phyloP scores from a whole-genome alignment of 352 stramenopile species.

The Pythium aquatile region DNA sequence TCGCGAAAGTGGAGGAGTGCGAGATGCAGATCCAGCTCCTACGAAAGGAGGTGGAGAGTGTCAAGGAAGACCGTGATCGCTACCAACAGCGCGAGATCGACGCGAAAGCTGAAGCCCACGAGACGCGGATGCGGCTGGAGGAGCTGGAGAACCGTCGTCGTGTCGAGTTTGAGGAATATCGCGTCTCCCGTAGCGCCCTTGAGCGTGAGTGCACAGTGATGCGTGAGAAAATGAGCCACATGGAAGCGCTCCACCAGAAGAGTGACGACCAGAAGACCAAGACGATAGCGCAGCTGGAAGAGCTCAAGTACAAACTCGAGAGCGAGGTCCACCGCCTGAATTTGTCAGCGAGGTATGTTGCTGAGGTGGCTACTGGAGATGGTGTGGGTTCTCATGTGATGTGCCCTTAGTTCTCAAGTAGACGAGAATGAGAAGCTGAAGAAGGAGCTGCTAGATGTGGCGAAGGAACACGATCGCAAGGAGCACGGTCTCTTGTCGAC shows the following conservation, averaged over 20 bases:
- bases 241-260: conserved; percentile 43
- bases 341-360: conserved; percentile 38
- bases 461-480: conserved; percentile 44
- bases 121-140: conserved; percentile 65
- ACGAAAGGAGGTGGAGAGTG: conserved; percentile 40
- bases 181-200: conserved; percentile 37
- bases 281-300: conserved; percentile 55
- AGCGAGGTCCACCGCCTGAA: conserved; percentile 47
- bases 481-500: conserved; percentile 35
- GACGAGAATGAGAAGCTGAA: conserved; percentile 54
- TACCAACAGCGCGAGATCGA: conserved; percentile 63
- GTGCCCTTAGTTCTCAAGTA: conserved; percentile 35
- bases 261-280: conserved; percentile 53
- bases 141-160: conserved; percentile 60
- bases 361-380: neutral
- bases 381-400: neutral
- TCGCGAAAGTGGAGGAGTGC: conserved; percentile 50
- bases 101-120: conserved; percentile 51
- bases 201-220: conserved; percentile 54
- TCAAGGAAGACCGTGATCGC: conserved; percentile 60
- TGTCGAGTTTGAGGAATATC: conserved; percentile 76
- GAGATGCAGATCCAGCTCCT: conserved; percentile 46
- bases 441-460: conserved; percentile 51
- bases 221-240: conserved; percentile 52
- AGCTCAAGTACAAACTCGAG: conserved; percentile 59